Conservation (phyloP, 1,139 yeast species). For the Arxiozyma slooffiae region DNA sequence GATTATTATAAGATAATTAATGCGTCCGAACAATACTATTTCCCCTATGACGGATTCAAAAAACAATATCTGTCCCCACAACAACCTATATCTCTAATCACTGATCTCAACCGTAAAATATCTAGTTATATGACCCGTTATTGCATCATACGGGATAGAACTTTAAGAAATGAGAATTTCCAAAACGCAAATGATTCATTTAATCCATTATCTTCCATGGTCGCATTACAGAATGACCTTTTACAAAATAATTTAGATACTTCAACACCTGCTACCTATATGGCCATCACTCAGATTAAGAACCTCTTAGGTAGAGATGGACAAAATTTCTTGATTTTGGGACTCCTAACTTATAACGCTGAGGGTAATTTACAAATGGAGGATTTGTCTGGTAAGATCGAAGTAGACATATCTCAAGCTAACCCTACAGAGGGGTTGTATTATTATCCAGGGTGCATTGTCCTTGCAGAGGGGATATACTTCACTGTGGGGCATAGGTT, state of each 20-base stretch:
- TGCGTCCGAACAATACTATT: slow-evolving; percentile 57
- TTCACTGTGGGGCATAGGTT: slow-evolving; percentile 59
- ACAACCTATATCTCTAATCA: background rate
- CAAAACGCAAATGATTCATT: slow-evolving; percentile 27
- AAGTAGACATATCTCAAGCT: slow-evolving; percentile 57
- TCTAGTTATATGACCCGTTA: slow-evolving; percentile 37
- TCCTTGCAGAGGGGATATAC: slow-evolving; percentile 70
- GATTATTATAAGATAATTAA: slow-evolving; percentile 62
- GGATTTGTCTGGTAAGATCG: slow-evolving; percentile 73
- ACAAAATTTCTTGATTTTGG: slow-evolving; percentile 64
- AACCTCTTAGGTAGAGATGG: slow-evolving; percentile 82
- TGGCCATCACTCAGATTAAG: slow-evolving; percentile 65
- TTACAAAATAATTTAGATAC: slow-evolving; percentile 6
- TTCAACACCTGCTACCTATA: slow-evolving; percentile 22
- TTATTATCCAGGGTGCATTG: slow-evolving; percentile 70
- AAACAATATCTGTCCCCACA: slow-evolving; percentile 44
- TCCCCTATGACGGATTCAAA: slow-evolving; percentile 52
- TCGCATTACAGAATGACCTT: slow-evolving; percentile 19
- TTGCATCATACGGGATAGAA: slow-evolving; percentile 54
- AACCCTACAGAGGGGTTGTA: slow-evolving; percentile 58
- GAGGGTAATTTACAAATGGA: slow-evolving; percentile 68
- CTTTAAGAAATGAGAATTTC: slow-evolving; percentile 67
- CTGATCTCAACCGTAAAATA: background rate
- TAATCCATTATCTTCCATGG: slow-evolving; percentile 31
- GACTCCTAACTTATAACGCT: slow-evolving; percentile 54